phyloP scores from a whole-genome alignment of 495 filamentous ascomycete genomes.

The Aspergillus leporis region DNA sequence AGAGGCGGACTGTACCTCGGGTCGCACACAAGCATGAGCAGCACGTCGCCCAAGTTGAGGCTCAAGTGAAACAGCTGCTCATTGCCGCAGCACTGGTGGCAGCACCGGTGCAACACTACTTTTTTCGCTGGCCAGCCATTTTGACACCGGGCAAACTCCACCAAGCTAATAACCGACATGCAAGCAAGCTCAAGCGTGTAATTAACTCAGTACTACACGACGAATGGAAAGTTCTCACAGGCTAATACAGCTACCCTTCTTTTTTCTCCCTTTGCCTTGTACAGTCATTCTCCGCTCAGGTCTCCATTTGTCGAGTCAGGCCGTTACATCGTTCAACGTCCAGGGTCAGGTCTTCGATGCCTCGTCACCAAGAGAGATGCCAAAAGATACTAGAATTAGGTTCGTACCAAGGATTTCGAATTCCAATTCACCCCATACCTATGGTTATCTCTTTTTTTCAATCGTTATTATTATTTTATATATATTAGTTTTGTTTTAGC shows the following conservation, averaged over 20 bases:
- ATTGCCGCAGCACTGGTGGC: background rate
- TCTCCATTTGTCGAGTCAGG: background rate
- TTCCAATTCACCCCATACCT: too few species aligned
- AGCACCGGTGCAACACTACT: background rate
- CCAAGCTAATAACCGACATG: slow-evolving; percentile 4
- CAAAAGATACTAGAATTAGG: background rate
- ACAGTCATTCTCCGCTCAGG: background rate
- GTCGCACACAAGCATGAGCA: background rate
- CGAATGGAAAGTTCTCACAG: background rate
- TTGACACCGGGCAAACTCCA: background rate
- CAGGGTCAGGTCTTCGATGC: background rate
- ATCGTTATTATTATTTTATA: too few species aligned
- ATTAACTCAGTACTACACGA: background rate
- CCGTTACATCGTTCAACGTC: background rate
- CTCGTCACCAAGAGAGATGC: background rate
- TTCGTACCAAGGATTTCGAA: background rate
- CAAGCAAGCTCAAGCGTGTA: slow-evolving; percentile 13
- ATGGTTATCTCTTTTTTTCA: too few species aligned
- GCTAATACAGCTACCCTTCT: background rate
- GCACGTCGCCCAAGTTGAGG: background rate
- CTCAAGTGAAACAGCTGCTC: background rate
- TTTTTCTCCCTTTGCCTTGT: background rate
- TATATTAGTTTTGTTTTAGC: too few species aligned
- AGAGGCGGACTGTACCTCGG: too few species aligned
- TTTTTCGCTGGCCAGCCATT: too few species aligned